Percentiles rank a stretch among this genome's conserved stretches.
Evolutionary conservation across 129 eudicot genomes (phyloP).

Genomic region (Heracleum sosnowskyi): DNA sequence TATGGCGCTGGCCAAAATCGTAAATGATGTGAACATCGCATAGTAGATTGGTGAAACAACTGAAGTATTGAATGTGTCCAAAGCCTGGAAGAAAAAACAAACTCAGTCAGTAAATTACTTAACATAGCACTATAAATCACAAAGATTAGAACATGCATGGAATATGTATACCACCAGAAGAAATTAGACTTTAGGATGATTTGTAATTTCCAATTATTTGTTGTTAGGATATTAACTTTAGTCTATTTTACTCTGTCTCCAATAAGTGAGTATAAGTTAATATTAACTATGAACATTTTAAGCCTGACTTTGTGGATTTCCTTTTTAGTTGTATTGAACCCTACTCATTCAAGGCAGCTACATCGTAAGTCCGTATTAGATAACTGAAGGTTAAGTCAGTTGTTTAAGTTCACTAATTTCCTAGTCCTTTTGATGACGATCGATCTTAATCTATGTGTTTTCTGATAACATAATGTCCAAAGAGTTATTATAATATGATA

Average conservation of each 20-base stretch:
- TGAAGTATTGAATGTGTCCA: conserved; percentile 69
- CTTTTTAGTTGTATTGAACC: background rate
- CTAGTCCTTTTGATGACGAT: background rate
- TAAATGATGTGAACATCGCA: conserved; percentile 72
- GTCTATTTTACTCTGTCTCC: background rate
- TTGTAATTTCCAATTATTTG: background rate
- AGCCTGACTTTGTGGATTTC: background rate
- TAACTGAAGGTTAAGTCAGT: background rate
- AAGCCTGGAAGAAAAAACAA: conserved; percentile 37
- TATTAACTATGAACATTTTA: background rate
- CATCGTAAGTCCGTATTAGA: background rate
- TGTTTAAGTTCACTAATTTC: background rate
- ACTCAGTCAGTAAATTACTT: background rate
- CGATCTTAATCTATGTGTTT: background rate
- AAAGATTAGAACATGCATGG: background rate
- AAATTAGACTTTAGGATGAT: background rate
- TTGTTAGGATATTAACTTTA: background rate
- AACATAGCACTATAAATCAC: background rate
- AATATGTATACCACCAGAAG: background rate
- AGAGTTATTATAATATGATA: background rate
- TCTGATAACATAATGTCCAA: background rate
- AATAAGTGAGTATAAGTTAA: background rate
- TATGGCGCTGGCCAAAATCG: conserved; percentile 74
- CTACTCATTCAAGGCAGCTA: background rate
- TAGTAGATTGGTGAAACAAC: conserved; percentile 76